Evolutionary conservation across 352 stramenopile genomes (phyloP), one percentile per base, ranked within the genome.

Genomic region (Globisporangium barbulae): DNA sequence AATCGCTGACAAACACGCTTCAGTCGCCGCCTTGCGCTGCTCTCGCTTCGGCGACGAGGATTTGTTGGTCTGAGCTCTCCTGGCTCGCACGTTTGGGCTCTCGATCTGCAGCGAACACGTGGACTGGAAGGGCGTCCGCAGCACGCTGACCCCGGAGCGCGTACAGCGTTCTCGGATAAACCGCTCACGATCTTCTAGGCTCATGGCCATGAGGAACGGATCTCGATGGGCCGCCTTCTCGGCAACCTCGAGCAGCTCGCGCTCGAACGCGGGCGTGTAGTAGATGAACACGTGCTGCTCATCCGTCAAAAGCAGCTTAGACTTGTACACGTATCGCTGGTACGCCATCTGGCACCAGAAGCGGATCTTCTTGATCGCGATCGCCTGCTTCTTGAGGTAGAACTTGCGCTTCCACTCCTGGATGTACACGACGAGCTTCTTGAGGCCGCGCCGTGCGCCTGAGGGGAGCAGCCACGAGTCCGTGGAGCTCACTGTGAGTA

Each of bases 321-420:
- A 81, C 28, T 81, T 81, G 49, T 79, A 78, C 5, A 63, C 67
- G 49, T 93, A 82, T 10, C 79, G 81, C 64, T 88, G 81, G 53
- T 82, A 83, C 39, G 90, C 72, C 76, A 91, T 79, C 69, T 89
- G 80, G 22, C 80, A 89, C 83, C 81, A 93, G 48, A 91, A 87
- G 3, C 76, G 80, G 44, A 90, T 93, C 64, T 91, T 93, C 57
- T 84, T 84, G 58, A 91, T 75, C 21, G 81, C 81, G 22, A 89
- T 77, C 2, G 78, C 77, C 10, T 84, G 79, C 53, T 91, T 91
- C 30, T 75, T 80, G 12, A 66, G 53, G 53, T 82, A 77, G 30
- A 80, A 85, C 22, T 67, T 68, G 28, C 72, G 67, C 30, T 81
- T 75, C 83, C 83, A 91, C n/a, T 74, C 64, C 47, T 77, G 78